Percentiles rank a stretch among this genome's conserved stretches.
These are phyloP conservation scores for Tylopilus felleus DNA, from an alignment of 768 basidiomycete species.

Conservation along the genomic window DNA sequence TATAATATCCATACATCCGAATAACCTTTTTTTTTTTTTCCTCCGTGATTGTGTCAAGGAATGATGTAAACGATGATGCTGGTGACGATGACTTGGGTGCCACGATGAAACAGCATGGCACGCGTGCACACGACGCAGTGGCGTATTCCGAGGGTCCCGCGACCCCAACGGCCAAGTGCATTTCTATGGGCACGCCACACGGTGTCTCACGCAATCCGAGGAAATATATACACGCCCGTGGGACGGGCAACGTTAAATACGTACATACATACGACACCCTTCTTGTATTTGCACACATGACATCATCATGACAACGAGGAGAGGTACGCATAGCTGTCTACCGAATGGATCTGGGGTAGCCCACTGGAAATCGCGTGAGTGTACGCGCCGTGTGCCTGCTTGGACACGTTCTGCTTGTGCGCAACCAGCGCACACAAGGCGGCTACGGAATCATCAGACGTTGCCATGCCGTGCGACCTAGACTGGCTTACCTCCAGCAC, in stretches of 20 bases:
- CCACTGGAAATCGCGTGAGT: conserved; percentile 1
- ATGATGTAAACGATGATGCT: conserved; percentile 11
- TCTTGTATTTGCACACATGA: neutral
- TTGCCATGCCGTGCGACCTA: neutral
- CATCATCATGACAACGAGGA: conserved; percentile 21
- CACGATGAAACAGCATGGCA: conserved; percentile 9
- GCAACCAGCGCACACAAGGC: conserved; percentile 74
- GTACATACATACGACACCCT: conserved; percentile 5
- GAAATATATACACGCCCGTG: conserved; percentile 6
- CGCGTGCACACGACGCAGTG: neutral
- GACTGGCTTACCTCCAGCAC: conserved; percentile 81
- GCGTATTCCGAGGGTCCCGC: neutral
- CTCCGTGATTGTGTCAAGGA: neutral
- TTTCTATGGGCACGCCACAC: neutral
- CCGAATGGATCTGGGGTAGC: conserved; percentile 12
- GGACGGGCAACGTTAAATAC: conserved; percentile 8
- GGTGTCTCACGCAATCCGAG: conserved; percentile 1
- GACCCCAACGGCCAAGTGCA: neutral
- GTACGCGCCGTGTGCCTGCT: conserved; percentile 8
- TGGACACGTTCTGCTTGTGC: conserved; percentile 21
- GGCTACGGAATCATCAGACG: conserved; percentile 43
- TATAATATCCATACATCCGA: conserved; percentile 23
- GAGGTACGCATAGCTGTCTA: conserved; percentile 13
- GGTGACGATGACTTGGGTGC: neutral
- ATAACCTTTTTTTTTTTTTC: neutral